Evolutionary conservation across 805 yeast species (phyloP).

Genomic region (Starmera quercuum): DNA sequence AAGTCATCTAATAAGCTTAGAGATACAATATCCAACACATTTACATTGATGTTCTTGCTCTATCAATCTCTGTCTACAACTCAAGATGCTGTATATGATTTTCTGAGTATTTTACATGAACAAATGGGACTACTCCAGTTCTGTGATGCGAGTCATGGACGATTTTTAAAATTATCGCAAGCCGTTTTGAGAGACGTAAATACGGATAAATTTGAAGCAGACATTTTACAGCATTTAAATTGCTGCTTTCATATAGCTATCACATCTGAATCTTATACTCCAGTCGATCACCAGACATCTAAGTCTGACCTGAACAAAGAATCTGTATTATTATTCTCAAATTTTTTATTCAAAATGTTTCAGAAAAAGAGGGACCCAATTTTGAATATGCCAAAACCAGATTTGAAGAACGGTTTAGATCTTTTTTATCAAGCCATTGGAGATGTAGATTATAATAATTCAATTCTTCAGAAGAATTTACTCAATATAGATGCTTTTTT

Average conservation of each 20-base stretch:
- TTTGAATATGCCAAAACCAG: slow-evolving; percentile 53
- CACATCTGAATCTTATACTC: slow-evolving; percentile 49
- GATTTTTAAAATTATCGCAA: slow-evolving; percentile 55
- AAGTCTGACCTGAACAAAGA: slow-evolving; percentile 29
- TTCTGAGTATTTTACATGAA: slow-evolving; percentile 59
- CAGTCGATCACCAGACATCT: slow-evolving; percentile 57
- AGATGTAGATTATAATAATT: slow-evolving; percentile 41
- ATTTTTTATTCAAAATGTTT: slow-evolving; percentile 48
- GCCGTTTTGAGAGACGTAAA: slow-evolving; percentile 37
- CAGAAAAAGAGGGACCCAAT: slow-evolving; percentile 53
- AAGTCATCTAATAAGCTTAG: slow-evolving; percentile 38
- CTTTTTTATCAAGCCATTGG: slow-evolving; percentile 65
- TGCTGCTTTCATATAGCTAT: slow-evolving; percentile 72
- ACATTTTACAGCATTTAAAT: slow-evolving; percentile 66
- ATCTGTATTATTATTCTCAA: slow-evolving; percentile 32
- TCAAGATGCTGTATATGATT: slow-evolving; percentile 28
- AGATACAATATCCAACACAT: slow-evolving; percentile 33
- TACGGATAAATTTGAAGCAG: slow-evolving; percentile 46
- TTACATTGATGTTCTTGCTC: slow-evolving; percentile 32
- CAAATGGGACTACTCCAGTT: slow-evolving; percentile 62
- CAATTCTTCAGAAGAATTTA: slow-evolving; percentile 37
- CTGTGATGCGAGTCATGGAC: slow-evolving; percentile 61
- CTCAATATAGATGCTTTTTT: slow-evolving; percentile 39
- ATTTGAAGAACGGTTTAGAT: slow-evolving; percentile 68
- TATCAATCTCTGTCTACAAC: slow-evolving; percentile 9